phyloP scores from a whole-genome alignment of 2,329 filamentous ascomycete species.

The Ilyonectria sp. region DNA sequence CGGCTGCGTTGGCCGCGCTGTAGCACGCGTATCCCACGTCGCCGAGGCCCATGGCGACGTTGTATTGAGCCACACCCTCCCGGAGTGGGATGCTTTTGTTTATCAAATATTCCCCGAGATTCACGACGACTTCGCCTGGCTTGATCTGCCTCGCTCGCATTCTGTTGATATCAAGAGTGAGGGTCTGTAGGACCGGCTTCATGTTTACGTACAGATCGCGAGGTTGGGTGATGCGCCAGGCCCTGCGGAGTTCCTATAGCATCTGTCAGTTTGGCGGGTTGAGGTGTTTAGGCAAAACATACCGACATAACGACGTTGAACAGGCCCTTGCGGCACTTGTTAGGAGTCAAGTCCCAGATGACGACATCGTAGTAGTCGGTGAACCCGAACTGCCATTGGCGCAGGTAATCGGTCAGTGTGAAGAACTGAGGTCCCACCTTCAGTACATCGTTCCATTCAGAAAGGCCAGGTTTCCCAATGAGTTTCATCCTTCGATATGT shows the following conservation, averaged over 20 bases:
- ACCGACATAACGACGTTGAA: slow-evolving; percentile 43
- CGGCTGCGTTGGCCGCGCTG: slow-evolving; percentile 41
- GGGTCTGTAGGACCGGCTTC: slow-evolving; percentile 37
- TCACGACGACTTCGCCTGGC: slow-evolving; percentile 40
- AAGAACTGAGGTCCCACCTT: slow-evolving; percentile 46
- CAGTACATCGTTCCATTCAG: slow-evolving; percentile 42
- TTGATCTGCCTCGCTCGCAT: slow-evolving; percentile 46
- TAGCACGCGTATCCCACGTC: slow-evolving; percentile 8
- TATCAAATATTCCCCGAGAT: slow-evolving; percentile 40
- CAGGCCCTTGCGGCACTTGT: slow-evolving; percentile 25
- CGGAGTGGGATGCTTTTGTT: too few relatives aligned
- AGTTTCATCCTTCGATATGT: slow-evolving; percentile 46
- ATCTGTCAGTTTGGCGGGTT: not conserved
- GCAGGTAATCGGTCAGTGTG: slow-evolving; percentile 39
- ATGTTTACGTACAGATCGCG: slow-evolving; percentile 45
- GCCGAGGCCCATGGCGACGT: too few relatives aligned
- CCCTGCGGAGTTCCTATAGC: slow-evolving; percentile 45
- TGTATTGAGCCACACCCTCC: too few relatives aligned
- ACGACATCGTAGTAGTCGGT: slow-evolving; percentile 49
- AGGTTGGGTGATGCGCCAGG: slow-evolving; percentile 44
- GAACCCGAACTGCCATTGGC: slow-evolving; percentile 49
- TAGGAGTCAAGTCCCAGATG: slow-evolving; percentile 48
- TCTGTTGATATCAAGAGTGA: slow-evolving; percentile 43
- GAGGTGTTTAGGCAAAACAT: not conserved
- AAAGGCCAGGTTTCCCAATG: slow-evolving; percentile 38